These are phyloP conservation scores for Xylaria curta DNA, from an alignment of 495 filamentous ascomycete species.

Conservation along the genomic window DNA sequence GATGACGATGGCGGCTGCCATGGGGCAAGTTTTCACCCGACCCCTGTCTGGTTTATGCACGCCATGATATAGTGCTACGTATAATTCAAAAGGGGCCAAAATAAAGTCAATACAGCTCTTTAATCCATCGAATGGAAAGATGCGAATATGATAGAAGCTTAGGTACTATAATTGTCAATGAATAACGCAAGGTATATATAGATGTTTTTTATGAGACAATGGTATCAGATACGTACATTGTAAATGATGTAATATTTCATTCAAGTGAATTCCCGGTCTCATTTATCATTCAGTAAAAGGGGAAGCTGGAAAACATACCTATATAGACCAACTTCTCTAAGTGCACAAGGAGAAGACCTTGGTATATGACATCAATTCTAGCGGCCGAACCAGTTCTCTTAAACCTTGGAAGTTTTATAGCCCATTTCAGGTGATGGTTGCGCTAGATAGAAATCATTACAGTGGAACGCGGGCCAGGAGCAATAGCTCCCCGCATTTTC, in stretches of 20 bases:
- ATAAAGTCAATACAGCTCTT: not conserved
- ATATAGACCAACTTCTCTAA: not conserved
- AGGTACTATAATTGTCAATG: not conserved
- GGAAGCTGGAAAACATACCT: not conserved
- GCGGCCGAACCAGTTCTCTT: not conserved
- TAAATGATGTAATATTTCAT: constrained; percentile 5
- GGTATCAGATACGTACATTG: not conserved
- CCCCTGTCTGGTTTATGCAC: not conserved
- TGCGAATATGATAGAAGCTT: not conserved
- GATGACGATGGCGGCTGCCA: constrained; percentile 27
- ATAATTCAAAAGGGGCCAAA: not conserved
- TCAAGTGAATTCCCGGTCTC: not conserved
- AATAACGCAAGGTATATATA: not conserved
- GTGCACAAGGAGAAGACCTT: not conserved
- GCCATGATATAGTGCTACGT: not conserved
- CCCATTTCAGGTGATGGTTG: not conserved
- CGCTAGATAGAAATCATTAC: not conserved
- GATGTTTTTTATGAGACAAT: too few species aligned
- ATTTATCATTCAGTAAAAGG: not conserved
- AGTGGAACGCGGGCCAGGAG: not conserved
- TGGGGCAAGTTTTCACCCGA: constrained; percentile 2
- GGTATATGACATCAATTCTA: not conserved
- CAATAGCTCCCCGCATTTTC: constrained; percentile 24
- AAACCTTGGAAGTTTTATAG: too few species aligned
- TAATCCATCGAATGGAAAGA: not conserved